Evolutionary conservation across 139 green algal species (phyloP).

Genomic region (Picochlorum costavermella): DNA sequence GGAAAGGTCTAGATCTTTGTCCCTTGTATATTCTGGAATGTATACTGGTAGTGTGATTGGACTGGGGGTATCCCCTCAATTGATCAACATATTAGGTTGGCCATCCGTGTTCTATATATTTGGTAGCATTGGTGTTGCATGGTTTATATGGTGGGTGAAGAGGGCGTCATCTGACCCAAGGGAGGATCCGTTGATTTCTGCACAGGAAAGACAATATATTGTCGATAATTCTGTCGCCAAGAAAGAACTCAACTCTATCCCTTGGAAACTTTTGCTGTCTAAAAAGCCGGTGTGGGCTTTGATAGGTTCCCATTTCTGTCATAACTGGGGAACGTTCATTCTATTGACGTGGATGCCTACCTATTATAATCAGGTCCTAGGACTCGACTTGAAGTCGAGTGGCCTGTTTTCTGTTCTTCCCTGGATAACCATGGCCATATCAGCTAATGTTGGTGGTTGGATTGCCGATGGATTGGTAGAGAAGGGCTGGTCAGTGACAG

Average conservation of each 20-base stretch:
- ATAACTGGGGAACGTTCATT: constrained; percentile 99
- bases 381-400: constrained; percentile 74
- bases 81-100: constrained; percentile 79
- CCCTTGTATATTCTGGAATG: constrained; percentile 94
- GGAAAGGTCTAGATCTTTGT: constrained; percentile 81
- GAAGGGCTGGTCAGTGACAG: constrained; percentile 60
- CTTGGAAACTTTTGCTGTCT: constrained; percentile 81
- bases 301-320: constrained; percentile 93
- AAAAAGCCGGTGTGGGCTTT: constrained; percentile 89
- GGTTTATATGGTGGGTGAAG: constrained; percentile 43
- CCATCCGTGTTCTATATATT: constrained; percentile 91
- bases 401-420: constrained; percentile 85
- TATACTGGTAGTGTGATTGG: constrained; percentile 86
- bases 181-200: constrained; percentile 47
- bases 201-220: constrained; percentile 6
- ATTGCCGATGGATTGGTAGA: constrained; percentile 77
- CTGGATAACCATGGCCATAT: constrained; percentile 92
- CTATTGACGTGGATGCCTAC: constrained; percentile 98
- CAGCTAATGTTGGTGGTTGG: constrained; percentile 81
- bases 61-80: constrained; percentile 47
- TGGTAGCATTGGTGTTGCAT: constrained; percentile 63
- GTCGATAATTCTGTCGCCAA: constrained; percentile 7
- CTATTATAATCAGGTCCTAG: constrained; percentile 94
- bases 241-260: constrained; percentile 43
- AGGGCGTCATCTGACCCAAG: constrained; percentile 46